phyloP scores from a whole-genome alignment of 345 rosid species.

The Syzygium oleosum region DNA sequence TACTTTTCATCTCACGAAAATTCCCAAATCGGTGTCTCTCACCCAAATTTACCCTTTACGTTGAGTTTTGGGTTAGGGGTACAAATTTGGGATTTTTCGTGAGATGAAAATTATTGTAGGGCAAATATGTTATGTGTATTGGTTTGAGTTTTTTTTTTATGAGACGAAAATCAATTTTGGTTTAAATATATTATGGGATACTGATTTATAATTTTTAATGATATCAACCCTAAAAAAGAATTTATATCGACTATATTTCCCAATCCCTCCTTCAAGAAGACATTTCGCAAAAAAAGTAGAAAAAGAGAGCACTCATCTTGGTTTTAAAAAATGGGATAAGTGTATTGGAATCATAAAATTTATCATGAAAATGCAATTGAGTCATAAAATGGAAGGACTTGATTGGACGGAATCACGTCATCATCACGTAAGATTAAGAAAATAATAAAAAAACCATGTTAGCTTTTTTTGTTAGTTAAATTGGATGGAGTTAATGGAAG shows the following conservation, averaged over 20 bases:
- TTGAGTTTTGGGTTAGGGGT: background rate
- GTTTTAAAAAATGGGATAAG: background rate
- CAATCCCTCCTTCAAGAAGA: background rate
- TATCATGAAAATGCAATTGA: too few species aligned
- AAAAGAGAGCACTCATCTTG: background rate
- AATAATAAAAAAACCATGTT: too few species aligned
- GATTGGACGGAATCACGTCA: too few species aligned
- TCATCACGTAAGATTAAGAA: too few species aligned
- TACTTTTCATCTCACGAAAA: background rate
- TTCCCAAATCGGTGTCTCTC: background rate
- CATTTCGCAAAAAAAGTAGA: background rate
- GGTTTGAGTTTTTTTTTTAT: background rate
- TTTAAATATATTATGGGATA: background rate
- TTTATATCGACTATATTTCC: background rate
- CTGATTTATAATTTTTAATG: too few species aligned
- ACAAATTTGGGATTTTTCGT: background rate
- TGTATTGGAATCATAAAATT: too few species aligned
- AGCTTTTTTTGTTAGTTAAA: too few species aligned
- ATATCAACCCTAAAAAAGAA: background rate
- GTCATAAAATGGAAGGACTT: too few species aligned
- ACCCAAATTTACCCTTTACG: background rate
- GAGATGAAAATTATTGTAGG: background rate
- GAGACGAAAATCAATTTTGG: background rate
- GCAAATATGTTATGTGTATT: too few species aligned
- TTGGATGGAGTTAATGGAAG: too few species aligned